Base-by-base conservation (phyloP, 305 asterid species). In the Solanum hybrid region DNA sequence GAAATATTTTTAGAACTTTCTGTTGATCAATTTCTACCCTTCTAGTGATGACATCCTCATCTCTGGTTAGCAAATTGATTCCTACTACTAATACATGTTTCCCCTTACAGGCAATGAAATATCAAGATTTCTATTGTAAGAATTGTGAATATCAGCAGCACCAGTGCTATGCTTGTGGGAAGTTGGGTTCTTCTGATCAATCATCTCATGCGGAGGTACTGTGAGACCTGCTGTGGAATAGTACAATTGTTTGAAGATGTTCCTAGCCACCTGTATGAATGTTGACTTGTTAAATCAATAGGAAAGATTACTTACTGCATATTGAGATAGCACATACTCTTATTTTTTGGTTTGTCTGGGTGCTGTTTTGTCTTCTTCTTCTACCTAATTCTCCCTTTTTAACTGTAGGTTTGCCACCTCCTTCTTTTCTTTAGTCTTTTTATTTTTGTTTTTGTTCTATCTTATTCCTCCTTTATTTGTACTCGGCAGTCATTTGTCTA, bases 131-230 rank as follows among this genome's bases (percentile, higher is more conserved):
- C 88, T 92, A 90, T 91, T 97, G 99, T 92, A 94, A 94, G 91
- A 96, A 97, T 92, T 97, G 99, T 51, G 90, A 92, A 92, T 91
- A 92, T 90, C 96, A 96, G 89, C 92, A 89, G 91, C 99, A 97
- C 89, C 97, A 95, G 87, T 97, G 99, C 95, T 96, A 91, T 93
- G 96, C 94, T 84, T 97, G 99, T 90, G 98, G 99, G 89, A 46
- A 95, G 89, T 92, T 97, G 91, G 99, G 99, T 87, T 95, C 98
- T 86, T 97, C 99, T 84, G 96, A 97, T 94, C 95, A 94, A 89
- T 93, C 95, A 79, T 93, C 96, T 82, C 94, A 94, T 90, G 94
- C 97, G 69, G 98, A 96, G 98, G 99, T 96, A 92, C 88, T 51
- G 42, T 51, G 42, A 20, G 46, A 51, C 31, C 42, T 84, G 76